Conservation (phyloP, 2,329 filamentous ascomycete species). For the Cladosporium halotolerans region DNA sequence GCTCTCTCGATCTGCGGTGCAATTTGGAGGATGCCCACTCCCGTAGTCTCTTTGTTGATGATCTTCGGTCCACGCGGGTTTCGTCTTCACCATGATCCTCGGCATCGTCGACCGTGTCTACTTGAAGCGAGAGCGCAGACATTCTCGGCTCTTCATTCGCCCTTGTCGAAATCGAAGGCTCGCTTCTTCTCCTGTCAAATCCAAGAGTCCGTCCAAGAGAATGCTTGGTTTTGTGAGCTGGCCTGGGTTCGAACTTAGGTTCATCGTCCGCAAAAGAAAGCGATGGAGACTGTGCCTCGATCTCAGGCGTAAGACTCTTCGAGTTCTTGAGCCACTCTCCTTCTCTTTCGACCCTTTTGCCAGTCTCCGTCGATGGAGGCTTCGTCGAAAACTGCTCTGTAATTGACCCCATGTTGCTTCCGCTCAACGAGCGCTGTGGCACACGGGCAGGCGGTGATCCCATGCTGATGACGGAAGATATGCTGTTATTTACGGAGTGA, state of each 20-base stretch:
- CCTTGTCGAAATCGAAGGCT: conserved; percentile 30
- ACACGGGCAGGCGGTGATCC: conserved; percentile 32
- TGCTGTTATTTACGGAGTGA: conserved; percentile 71
- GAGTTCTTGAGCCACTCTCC: conserved; percentile 28
- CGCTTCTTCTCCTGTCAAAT: conserved; percentile 47
- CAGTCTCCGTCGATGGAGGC: conserved; percentile 18
- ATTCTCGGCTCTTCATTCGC: conserved; percentile 21
- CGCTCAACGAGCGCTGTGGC: conserved; percentile 5
- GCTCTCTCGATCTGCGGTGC: conserved; percentile 14
- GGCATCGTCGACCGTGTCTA: conserved; percentile 5
- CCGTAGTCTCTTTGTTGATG: conserved; percentile 61
- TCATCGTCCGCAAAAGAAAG: conserved; percentile 6
- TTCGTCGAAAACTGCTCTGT: not conserved
- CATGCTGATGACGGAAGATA: conserved; percentile 67
- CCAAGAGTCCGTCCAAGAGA: conserved; percentile 58
- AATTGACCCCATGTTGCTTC: conserved; percentile 7
- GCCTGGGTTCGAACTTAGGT: not conserved
- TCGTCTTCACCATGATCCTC: not conserved
- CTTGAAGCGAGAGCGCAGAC: conserved; percentile 28
- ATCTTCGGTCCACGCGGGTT: conserved; percentile 15
- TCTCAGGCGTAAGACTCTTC: conserved; percentile 2
- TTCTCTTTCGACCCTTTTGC: conserved; percentile 25
- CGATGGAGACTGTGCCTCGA: not conserved
- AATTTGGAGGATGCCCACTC: conserved; percentile 52
- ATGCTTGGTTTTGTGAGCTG: conserved; percentile 51